phyloP scores from a whole-genome alignment of 345 rosid species.

The Salix udensis region DNA sequence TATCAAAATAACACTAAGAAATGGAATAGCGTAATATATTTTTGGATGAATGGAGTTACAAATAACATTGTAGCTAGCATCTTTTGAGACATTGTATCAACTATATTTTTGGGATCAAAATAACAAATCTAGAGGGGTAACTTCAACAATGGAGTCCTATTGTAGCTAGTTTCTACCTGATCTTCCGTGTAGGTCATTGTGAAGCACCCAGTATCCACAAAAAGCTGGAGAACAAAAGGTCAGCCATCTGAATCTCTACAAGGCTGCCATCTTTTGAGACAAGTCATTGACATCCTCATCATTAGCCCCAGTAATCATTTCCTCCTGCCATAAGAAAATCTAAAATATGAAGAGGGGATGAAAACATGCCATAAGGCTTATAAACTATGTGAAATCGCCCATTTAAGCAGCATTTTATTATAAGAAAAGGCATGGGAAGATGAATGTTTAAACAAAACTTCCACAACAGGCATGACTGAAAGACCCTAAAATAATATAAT shows the following conservation, averaged over 20 bases:
- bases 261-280: conserved; percentile 51
- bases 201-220: not conserved
- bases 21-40: not conserved
- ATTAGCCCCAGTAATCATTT: conserved; percentile 37
- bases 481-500: not conserved
- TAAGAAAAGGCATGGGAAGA: not conserved
- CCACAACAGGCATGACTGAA: not conserved
- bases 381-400: not conserved
- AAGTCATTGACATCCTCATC: conserved; percentile 49
- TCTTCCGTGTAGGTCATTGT: not conserved
- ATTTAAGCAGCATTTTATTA: not conserved
- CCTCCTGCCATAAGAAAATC: conserved; percentile 37
- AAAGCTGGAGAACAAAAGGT: not conserved
- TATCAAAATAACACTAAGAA: not conserved
- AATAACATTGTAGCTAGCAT: not conserved
- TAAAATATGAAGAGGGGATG: not conserved
- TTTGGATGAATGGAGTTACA: not conserved
- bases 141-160: not conserved
- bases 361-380: not conserved
- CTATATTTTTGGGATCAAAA: too few species aligned
- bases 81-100: too few species aligned
- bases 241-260: conserved; percentile 15
- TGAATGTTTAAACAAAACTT: not conserved
- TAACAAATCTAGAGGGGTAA: not conserved
- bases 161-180: conserved; percentile 2